Conservation (phyloP, 345 rosid species). For the Lagerstroemia speciosa region DNA sequence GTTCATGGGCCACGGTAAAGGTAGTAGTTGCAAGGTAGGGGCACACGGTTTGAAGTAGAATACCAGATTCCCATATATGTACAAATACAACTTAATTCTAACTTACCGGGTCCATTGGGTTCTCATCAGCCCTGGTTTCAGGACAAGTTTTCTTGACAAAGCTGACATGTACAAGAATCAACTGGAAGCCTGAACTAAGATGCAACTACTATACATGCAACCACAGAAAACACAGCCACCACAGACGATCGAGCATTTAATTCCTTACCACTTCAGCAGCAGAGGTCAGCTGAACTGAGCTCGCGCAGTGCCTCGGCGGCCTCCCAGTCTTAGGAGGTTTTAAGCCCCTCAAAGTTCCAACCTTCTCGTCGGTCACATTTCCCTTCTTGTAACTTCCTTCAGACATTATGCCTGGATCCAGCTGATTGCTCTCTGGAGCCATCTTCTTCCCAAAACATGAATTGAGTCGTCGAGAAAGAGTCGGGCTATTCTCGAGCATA, state of each 20-base stretch:
- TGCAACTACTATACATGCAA: background rate
- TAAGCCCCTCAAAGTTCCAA: background rate
- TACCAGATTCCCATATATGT: background rate
- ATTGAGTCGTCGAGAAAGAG: constrained; percentile 1
- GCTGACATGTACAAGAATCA: background rate
- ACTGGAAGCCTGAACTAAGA: background rate
- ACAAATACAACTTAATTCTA: background rate
- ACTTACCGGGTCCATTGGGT: background rate
- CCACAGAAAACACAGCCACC: background rate
- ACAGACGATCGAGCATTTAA: background rate
- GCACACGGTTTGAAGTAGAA: background rate
- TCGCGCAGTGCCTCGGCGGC: constrained; percentile 11
- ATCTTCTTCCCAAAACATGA: constrained; percentile 13
- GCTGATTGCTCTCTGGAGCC: constrained; percentile 18
- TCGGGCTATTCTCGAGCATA: background rate
- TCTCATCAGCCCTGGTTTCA: background rate
- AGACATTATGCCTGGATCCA: background rate
- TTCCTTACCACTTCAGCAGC: constrained; percentile 11
- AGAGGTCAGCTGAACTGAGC: constrained; percentile 14
- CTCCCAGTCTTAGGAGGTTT: constrained; percentile 9
- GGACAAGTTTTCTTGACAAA: background rate
- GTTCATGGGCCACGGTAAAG: background rate
- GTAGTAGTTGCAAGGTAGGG: background rate
- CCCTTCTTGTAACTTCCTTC: constrained; percentile 9
- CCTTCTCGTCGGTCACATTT: constrained; percentile 11